Evolutionary conservation across 2,329 filamentous ascomycete genomes (phyloP), one percentile per base, ranked within the genome.

Genomic region (Pseudohalonectria lignicola): DNA sequence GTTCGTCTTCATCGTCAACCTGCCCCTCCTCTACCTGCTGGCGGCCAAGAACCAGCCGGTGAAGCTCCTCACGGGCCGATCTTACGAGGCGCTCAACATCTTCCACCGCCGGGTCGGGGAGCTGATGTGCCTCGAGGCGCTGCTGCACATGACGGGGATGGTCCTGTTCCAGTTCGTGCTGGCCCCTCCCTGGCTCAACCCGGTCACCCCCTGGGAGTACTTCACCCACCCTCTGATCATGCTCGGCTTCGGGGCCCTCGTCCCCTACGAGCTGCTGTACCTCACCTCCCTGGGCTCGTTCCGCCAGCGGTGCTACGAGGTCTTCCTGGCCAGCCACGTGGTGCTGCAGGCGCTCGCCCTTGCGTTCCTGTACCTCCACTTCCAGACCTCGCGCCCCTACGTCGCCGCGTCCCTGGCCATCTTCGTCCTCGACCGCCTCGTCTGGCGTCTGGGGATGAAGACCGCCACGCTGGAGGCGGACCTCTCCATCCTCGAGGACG

Each of bases 41-140:
- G 69, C 73, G 2, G 77, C 79, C 23, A 83, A 82, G 53, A 82
- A 76, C 42, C 76, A 80, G 44, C 78, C 77, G 0, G 50, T 82
- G 25, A 71, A 71, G 41, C 47, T 64, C 2, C 57, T 82, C 15
- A 80, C 76, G 0, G 76, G 77, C 4, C 68, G 70, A 44, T 80
- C 76, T 1, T 82, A 82, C 49, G 77, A 82, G 53, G 67, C 71
- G 5, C 60, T 82, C 31, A 80, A 82, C 50, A 70, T 82, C 33
- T 68, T 81, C 39, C 77, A 82, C 50, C 71, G 77, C 26, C 65
- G 76, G 4, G 62, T 80, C 2, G 76, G 77, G 18, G 76, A 80
- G 51, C 52, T 73, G 20, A 63, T 80, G 54, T 79, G 74, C 49
- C 54, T 78, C n/a, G 61, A 71, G 29, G 75, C 74, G 2, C 46